Base-by-base conservation (phyloP, 495 filamentous ascomycete species). In the Neurospora sp. region DNA sequence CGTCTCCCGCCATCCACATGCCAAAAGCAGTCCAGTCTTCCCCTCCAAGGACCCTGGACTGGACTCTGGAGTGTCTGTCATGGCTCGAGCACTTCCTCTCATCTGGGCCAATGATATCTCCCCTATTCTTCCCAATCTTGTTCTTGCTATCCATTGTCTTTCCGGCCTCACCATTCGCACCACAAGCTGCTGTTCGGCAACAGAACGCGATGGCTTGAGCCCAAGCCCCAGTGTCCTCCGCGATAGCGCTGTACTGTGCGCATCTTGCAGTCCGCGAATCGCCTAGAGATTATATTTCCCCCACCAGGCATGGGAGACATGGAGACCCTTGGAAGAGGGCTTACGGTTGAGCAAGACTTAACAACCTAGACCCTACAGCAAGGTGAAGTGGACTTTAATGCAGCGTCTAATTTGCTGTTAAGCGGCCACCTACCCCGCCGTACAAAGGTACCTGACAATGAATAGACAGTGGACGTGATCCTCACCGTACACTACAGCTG, bases 401-500 rank as follows among this genome's bases (percentile, higher is more conserved):
- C 53, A 35, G 53, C 53, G 53, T 65, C 27, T 27, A 18, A 18
- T 65, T 65, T 65, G 27, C 53, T 65, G 27, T 65, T 35, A 27
- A 65, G 53, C 7, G 12, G 27, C 53, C 53, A 18, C 53, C 14
- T 31, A 35, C 53, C 10, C 27, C 14, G 53, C 53, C 14, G 14
- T 61, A 3, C 27, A 61, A 14, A 61, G 12, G 53, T 61, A 61
- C 12, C 53, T 65, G 20, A 42, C 22, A 45, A 37, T 42, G n/a
- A 61, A 47, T 22, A 71, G 68, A 61, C 45, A 40, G 44, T 71
- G 70, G 69, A 65, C 69, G 69, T 39, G 45, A 27, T 39, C 71
- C 59, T 42, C 39, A 22, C 12, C 69, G 38, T 53, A 71, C 68
- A 59, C 38, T 22, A 35, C 10, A 18, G 20, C 41, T 39, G 59